phyloP scores from a whole-genome alignment of 139 green algal species.

The Picochlorum sp. region DNA sequence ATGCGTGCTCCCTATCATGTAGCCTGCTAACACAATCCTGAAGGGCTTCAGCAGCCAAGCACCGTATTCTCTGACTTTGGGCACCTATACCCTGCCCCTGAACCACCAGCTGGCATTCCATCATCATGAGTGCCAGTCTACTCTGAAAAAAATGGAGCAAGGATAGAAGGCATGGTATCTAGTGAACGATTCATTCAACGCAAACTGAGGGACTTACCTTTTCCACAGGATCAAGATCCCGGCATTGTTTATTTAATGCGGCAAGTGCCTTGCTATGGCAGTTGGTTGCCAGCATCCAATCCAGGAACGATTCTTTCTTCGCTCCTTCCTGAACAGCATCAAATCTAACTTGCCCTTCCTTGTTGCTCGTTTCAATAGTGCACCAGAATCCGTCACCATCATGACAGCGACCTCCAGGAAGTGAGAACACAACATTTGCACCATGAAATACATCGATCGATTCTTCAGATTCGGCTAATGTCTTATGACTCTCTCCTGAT shows the following conservation, averaged over 20 bases:
- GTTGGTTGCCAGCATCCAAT: slow-evolving; percentile 22
- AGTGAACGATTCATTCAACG: too few relatives aligned
- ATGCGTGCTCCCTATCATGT: slow-evolving; percentile 5
- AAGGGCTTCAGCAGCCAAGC: slow-evolving; percentile 2
- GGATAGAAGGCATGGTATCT: too few relatives aligned
- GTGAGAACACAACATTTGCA: too few relatives aligned
- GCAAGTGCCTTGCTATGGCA: slow-evolving; percentile 22
- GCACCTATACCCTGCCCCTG: slow-evolving; percentile 1
- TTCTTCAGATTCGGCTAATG: too few relatives aligned
- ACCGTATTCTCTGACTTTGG: slow-evolving; percentile 4
- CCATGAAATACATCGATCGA: too few relatives aligned
- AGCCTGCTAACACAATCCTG: slow-evolving; percentile 12
- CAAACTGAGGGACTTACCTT: too few relatives aligned
- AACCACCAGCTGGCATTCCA: slow-evolving; percentile 17
- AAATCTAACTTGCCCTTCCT: background rate
- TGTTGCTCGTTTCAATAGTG: background rate
- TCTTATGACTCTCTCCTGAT: too few relatives aligned
- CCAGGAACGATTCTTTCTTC: slow-evolving; percentile 9
- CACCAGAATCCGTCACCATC: too few relatives aligned
- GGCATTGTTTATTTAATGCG: slow-evolving; percentile 14
- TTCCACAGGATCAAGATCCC: slow-evolving; percentile 14
- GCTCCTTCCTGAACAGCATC: background rate
- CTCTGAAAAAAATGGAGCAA: too few relatives aligned
- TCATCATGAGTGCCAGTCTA: slow-evolving; percentile 20
- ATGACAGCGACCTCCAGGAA: too few relatives aligned